These are phyloP conservation scores for Dillenia suffruticosa DNA, from an alignment of 164 flowering plant species.

Conservation along the genomic window DNA sequence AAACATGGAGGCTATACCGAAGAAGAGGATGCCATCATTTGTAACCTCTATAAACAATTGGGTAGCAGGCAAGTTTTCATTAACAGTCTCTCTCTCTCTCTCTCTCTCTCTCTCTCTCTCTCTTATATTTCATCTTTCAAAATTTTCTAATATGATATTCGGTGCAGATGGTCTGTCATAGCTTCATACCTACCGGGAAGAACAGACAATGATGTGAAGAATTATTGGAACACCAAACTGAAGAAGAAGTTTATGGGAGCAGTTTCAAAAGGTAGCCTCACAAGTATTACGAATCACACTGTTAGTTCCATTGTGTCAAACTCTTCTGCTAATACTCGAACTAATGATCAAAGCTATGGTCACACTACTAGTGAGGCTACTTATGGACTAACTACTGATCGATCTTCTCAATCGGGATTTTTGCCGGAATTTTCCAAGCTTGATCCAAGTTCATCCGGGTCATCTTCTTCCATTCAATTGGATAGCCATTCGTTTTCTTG, in stretches of 20 bases:
- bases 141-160: not conserved
- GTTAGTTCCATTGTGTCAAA: not conserved
- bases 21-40: conserved; percentile 31
- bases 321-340: too few relatives aligned
- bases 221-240: conserved; percentile 40
- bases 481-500: not conserved
- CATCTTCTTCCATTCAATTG: not conserved
- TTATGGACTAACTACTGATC: too few relatives aligned
- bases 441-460: too few relatives aligned
- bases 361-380: too few relatives aligned
- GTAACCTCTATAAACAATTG: conserved; percentile 24
- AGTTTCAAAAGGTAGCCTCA: conserved; percentile 4
- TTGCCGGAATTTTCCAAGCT: too few relatives aligned
- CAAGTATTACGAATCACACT: not conserved
- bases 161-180: conserved; percentile 35
- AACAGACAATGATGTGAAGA: conserved; percentile 15
- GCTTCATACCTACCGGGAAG: conserved; percentile 32
- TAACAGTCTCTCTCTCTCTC: too few relatives aligned
- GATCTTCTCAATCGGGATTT: too few relatives aligned
- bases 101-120: too few relatives aligned
- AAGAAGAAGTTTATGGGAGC: conserved; percentile 26
- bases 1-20: conserved; percentile 30
- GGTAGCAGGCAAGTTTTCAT: conserved; percentile 31
- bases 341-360: too few relatives aligned
- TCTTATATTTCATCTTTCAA: too few relatives aligned